These are phyloP conservation scores for Artemisia argyi DNA, from an alignment of 129 eudicot species.

Conservation along the genomic window DNA sequence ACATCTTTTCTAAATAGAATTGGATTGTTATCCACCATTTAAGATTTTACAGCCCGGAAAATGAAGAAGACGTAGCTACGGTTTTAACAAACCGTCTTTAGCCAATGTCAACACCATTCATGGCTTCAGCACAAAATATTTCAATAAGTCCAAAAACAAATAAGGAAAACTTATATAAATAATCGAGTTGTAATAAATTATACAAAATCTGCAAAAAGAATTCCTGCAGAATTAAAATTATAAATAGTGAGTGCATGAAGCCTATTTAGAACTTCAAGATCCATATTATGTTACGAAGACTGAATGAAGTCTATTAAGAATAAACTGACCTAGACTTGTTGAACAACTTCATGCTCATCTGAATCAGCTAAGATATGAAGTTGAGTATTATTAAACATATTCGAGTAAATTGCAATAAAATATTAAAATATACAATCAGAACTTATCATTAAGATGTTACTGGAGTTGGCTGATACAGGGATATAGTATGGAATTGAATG, in stretches of 20 bases:
- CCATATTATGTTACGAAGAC: not conserved
- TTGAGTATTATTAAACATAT: constrained; percentile 73
- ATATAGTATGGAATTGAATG: constrained; percentile 1
- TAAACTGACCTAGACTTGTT: constrained; percentile 84
- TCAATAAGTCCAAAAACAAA: no score
- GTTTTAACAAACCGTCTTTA: no score
- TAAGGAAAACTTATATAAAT: no score
- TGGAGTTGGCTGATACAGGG: no score
- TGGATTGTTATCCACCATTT: no score
- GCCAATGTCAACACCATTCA: no score
- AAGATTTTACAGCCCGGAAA: no score
- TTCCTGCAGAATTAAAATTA: not conserved
- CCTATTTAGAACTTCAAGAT: constrained; percentile 11
- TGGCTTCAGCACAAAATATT: no score
- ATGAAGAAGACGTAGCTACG: no score
- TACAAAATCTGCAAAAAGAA: no score
- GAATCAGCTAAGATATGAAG: constrained; percentile 95
- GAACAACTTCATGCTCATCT: constrained; percentile 95
- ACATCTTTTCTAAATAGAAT: no score
- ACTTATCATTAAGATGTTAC: constrained; percentile 13
- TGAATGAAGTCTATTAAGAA: not conserved
- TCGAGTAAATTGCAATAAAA: constrained; percentile 82
- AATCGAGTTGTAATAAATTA: no score
- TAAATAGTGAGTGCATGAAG: not conserved
- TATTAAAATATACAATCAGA: constrained; percentile 14